Evolutionary conservation across 495 filamentous ascomycete genomes (phyloP).

Genomic region (Lophium mytilinum): DNA sequence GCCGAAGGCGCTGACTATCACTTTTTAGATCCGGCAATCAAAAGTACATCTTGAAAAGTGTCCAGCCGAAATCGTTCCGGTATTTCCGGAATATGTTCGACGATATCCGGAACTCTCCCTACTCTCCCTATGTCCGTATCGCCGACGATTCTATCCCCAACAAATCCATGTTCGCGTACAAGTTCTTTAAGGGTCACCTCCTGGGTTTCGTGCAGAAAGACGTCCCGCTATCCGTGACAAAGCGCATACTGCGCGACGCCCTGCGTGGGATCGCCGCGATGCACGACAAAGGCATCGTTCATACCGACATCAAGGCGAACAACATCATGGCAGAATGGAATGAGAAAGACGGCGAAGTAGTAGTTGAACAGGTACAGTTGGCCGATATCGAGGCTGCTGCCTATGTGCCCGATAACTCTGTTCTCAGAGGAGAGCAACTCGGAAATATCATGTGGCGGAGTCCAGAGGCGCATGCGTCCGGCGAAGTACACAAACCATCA

Average conservation of each 20-base stretch:
- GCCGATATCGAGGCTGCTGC: constrained; percentile 39
- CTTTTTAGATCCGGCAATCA: constrained; percentile 2
- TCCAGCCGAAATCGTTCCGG: constrained; percentile 7
- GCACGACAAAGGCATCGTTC: constrained; percentile 15
- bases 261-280: constrained; percentile 13
- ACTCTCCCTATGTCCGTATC: constrained; percentile 2
- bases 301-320: constrained; percentile 31
- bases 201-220: constrained; percentile 12
- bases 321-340: constrained; percentile 30
- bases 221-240: constrained; percentile 7
- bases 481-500: constrained; percentile 33
- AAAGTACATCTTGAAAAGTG: constrained; percentile 12
- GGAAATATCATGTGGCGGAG: constrained; percentile 39
- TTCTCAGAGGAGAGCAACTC: constrained; percentile 32
- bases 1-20: background rate
- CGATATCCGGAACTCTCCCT: constrained; percentile 6
- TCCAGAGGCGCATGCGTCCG: constrained; percentile 36
- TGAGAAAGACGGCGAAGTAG: constrained; percentile 24
- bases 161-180: constrained; percentile 16
- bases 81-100: constrained; percentile 10
- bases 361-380: constrained; percentile 32
- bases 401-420: constrained; percentile 30
- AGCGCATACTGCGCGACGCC: constrained; percentile 14
- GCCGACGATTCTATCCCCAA: constrained; percentile 15
- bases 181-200: constrained; percentile 12